Percentiles rank a stretch among this genome's conserved stretches.
These are phyloP conservation scores for Bretziella fagacearum DNA, from an alignment of 2,329 filamentous ascomycete genomes.

Conservation along the genomic window DNA sequence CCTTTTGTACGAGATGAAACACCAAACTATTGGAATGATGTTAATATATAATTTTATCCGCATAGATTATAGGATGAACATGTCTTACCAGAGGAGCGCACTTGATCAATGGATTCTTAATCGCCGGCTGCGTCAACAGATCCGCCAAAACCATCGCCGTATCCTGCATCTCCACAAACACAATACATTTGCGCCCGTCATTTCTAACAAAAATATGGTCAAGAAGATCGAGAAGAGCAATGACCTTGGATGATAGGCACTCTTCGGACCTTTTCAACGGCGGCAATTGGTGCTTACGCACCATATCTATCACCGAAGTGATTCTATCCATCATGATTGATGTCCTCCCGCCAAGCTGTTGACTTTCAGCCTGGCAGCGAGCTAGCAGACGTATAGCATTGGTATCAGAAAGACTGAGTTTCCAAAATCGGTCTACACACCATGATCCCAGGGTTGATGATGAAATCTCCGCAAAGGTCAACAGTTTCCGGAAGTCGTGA, in stretches of 20 bases:
- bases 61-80: constrained; percentile 16
- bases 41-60: constrained; percentile 17
- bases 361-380: constrained; percentile 22
- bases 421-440: constrained; percentile 74
- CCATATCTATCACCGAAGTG: background rate
- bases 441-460: constrained; percentile 58
- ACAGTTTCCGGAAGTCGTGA: constrained; percentile 35
- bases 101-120: constrained; percentile 41
- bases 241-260: constrained; percentile 56
- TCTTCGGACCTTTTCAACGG: background rate
- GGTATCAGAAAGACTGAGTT: constrained; percentile 46
- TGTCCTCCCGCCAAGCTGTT: background rate
- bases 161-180: constrained; percentile 68
- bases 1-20: constrained; percentile 21
- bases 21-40: constrained; percentile 18
- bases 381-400: constrained; percentile 44
- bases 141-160: constrained; percentile 59
- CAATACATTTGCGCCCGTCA: constrained; percentile 53
- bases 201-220: constrained; percentile 41
- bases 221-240: constrained; percentile 43
- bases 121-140: constrained; percentile 39
- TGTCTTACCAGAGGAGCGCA: constrained; percentile 43
- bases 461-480: constrained; percentile 41
- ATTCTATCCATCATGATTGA: background rate
- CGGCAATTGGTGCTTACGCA: background rate